phyloP scores from a whole-genome alignment of 208 protist species.

The Trypanosoma conorhini region DNA sequence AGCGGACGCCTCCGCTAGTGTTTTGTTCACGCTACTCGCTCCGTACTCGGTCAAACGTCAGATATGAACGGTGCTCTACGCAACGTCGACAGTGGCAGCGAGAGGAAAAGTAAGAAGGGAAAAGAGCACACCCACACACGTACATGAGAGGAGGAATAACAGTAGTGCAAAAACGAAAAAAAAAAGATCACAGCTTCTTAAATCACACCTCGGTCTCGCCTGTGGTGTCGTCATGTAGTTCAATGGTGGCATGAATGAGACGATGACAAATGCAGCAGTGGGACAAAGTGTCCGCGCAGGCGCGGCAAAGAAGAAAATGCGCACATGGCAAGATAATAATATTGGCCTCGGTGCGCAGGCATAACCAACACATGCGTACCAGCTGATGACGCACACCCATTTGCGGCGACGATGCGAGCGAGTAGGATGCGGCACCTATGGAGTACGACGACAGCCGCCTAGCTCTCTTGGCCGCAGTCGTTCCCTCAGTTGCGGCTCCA shows the following conservation, averaged over 20 bases:
- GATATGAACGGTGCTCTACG: no score
- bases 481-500: neutral
- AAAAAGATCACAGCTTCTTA: neutral
- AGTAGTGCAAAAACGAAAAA: neutral
- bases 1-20: no score
- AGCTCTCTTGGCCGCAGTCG: neutral
- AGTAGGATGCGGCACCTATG: slow-evolving; percentile 54
- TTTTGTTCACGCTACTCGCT: no score
- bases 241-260: slow-evolving; percentile 47
- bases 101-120: neutral
- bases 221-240: slow-evolving; percentile 30
- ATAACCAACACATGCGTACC: slow-evolving; percentile 78
- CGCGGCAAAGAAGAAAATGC: slow-evolving; percentile 61
- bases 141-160: neutral
- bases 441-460: slow-evolving; percentile 36
- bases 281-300: slow-evolving; percentile 41
- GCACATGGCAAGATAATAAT: slow-evolving; percentile 69
- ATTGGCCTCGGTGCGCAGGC: slow-evolving; percentile 56
- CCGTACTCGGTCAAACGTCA: no score
- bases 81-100: neutral
- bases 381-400: slow-evolving; percentile 44
- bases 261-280: slow-evolving; percentile 64
- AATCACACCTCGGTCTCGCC: slow-evolving; percentile 1
- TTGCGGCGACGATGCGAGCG: slow-evolving; percentile 30
- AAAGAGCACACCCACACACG: neutral